Conservation (phyloP, 2,329 filamentous ascomycete species). For the Diaporthe nobilis region DNA sequence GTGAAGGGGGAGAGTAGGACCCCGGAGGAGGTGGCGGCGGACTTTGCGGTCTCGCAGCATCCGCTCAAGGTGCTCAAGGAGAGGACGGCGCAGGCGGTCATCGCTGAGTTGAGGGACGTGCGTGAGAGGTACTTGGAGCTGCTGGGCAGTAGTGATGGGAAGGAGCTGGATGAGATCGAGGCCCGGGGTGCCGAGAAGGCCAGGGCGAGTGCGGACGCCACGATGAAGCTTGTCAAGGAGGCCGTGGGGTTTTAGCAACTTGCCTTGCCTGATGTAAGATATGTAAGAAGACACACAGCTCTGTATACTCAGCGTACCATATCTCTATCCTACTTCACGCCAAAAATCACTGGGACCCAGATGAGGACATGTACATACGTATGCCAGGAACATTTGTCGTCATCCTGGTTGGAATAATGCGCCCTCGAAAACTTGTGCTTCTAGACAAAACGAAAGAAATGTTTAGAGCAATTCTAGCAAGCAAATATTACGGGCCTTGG, state of each 20-base stretch:
- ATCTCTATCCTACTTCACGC: not conserved
- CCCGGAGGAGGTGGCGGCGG: conserved; percentile 57
- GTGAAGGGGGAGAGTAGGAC: conserved; percentile 50
- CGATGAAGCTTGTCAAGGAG: conserved; percentile 67
- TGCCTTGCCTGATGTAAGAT: not conserved
- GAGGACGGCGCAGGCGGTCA: conserved; percentile 70
- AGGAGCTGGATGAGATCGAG: conserved; percentile 70
- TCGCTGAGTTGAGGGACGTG: conserved; percentile 63
- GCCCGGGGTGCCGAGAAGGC: conserved; percentile 73
- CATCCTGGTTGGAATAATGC: not conserved
- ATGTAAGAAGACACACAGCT: not conserved
- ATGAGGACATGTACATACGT: too few relatives aligned
- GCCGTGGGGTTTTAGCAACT: conserved; percentile 63
- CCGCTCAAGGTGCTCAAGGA: conserved; percentile 60
- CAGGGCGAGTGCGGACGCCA: conserved; percentile 70
- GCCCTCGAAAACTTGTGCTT: not conserved
- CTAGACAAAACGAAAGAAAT: not conserved
- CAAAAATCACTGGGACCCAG: not conserved
- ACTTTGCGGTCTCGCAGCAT: conserved; percentile 53
- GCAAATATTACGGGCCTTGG: not conserved
- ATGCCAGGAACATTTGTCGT: not conserved
- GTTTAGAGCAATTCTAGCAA: not conserved
- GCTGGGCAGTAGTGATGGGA: conserved; percentile 55
- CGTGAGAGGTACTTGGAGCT: conserved; percentile 62
- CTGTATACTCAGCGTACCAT: too few relatives aligned